phyloP scores from a whole-genome alignment of 2,329 filamentous ascomycete species.

The Neobulgaria alba region DNA sequence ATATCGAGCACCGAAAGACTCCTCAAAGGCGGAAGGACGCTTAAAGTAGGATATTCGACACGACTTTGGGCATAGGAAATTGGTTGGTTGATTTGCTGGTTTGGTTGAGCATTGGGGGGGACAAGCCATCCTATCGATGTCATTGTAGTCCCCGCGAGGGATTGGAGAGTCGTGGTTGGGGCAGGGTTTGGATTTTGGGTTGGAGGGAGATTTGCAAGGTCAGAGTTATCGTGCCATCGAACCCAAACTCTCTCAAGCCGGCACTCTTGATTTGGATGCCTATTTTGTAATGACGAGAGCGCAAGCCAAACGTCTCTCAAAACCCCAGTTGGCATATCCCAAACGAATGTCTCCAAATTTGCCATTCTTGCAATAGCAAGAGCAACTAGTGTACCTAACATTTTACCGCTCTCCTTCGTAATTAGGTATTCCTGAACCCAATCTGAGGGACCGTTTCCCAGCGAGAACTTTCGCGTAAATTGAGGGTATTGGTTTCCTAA shows the following conservation, averaged over 20 bases:
- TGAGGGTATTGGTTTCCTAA: constrained; percentile 69
- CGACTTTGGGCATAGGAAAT: constrained; percentile 43
- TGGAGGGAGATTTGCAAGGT: constrained; percentile 20
- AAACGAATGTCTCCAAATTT: constrained; percentile 73
- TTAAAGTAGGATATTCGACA: constrained; percentile 74
- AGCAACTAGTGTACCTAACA: constrained; percentile 77
- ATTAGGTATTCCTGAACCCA: constrained; percentile 80
- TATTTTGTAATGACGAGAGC: constrained; percentile 59
- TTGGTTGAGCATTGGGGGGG: constrained; percentile 19
- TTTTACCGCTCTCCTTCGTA: constrained; percentile 75
- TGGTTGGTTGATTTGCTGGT: constrained; percentile 19
- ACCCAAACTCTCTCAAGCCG: constrained; percentile 70
- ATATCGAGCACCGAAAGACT: constrained; percentile 72
- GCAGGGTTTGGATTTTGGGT: constrained; percentile 15
- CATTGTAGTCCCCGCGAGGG: constrained; percentile 30
- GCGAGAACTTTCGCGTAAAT: constrained; percentile 72
- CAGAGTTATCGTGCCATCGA: constrained; percentile 68
- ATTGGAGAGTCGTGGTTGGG: constrained; percentile 21
- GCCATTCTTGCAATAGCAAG: constrained; percentile 73
- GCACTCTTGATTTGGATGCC: constrained; percentile 45
- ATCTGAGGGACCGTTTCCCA: constrained; percentile 70
- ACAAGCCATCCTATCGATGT: constrained; percentile 34
- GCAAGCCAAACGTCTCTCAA: constrained; percentile 74
- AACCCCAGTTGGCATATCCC: constrained; percentile 86
- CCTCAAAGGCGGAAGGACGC: constrained; percentile 64